Conservation (phyloP, 1,284 basidiomycete genomes). For the Heterobasidion occidentale region DNA sequence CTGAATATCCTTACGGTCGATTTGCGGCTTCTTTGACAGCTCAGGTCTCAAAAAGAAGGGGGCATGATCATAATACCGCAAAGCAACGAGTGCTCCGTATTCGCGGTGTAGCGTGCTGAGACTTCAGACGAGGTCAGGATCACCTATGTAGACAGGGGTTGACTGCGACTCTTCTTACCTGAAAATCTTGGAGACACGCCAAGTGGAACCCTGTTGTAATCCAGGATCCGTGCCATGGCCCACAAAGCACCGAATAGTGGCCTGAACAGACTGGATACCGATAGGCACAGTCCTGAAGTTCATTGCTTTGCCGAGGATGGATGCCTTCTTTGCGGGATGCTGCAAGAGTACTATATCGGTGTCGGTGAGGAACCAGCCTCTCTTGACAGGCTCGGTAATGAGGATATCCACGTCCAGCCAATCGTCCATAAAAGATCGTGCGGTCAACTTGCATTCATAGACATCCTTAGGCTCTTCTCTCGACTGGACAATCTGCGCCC, state of each 20-base stretch:
- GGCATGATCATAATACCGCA: slow-evolving; percentile 79
- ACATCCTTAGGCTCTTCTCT: slow-evolving; percentile 55
- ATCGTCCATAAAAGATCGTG: slow-evolving; percentile 61
- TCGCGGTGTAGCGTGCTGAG: slow-evolving; percentile 90
- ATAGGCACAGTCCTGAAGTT: slow-evolving; percentile 47
- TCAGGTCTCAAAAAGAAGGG: slow-evolving; percentile 64
- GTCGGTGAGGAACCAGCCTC: slow-evolving; percentile 73
- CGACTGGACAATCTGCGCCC: slow-evolving; percentile 81
- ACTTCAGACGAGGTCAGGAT: slow-evolving; percentile 30
- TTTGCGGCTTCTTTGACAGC: slow-evolving; percentile 38
- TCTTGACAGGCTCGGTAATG: slow-evolving; percentile 47
- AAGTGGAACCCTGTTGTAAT: slow-evolving; percentile 55
- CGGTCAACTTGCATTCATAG: slow-evolving; percentile 51
- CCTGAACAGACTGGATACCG: slow-evolving; percentile 38
- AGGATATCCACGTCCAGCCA: slow-evolving; percentile 69
- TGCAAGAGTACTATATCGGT: slow-evolving; percentile 73
- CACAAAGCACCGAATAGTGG: slow-evolving; percentile 39
- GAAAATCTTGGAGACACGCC: slow-evolving; percentile 77
- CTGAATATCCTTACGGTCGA: slow-evolving; percentile 51
- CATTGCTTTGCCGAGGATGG: slow-evolving; percentile 73
- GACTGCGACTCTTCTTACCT: slow-evolving; percentile 41
- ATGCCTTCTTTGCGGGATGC: slow-evolving; percentile 40
- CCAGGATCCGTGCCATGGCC: slow-evolving; percentile 42
- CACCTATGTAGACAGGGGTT: not conserved
- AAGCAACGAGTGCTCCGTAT: slow-evolving; percentile 79